phyloP scores from a whole-genome alignment of 202 grass and related monocot species.

The Tripidium arundinaceum region DNA sequence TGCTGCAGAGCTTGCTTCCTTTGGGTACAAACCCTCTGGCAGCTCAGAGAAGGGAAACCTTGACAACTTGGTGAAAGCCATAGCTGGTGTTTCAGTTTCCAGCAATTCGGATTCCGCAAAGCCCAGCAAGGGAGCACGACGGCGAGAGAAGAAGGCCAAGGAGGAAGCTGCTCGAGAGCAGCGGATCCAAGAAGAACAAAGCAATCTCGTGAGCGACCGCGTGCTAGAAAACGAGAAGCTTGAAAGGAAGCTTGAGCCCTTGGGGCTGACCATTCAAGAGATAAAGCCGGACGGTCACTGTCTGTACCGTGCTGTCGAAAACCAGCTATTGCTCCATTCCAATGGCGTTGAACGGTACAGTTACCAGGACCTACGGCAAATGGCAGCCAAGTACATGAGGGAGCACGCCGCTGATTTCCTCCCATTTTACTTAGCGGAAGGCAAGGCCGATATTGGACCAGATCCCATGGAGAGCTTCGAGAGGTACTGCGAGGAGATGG shows the following conservation, averaged over 20 bases:
- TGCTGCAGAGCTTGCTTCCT: constrained; percentile 63
- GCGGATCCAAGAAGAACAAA: constrained; percentile 92
- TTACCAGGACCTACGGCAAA: constrained; percentile 72
- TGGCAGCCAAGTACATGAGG: constrained; percentile 80
- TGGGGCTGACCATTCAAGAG: constrained; percentile 73
- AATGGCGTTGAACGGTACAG: constrained; percentile 38
- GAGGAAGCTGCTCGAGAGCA: constrained; percentile 92
- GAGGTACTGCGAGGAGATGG: constrained; percentile 76
- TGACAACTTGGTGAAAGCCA: constrained; percentile 79
- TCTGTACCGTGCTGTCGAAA: constrained; percentile 87
- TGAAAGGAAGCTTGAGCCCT: constrained; percentile 61
- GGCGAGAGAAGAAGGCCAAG: constrained; percentile 71
- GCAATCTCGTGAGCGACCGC: constrained; percentile 65
- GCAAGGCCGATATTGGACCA: constrained; percentile 60
- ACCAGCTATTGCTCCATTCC: constrained; percentile 62
- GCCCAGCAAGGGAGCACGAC: constrained; percentile 54
- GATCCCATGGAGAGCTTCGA: constrained; percentile 55
- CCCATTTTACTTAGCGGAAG: constrained; percentile 88
- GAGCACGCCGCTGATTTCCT: constrained; percentile 61
- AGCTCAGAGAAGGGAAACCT: constrained; percentile 61
- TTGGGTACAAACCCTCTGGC: constrained; percentile 57
- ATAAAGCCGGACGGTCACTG: constrained; percentile 95
- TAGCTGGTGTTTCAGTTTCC: constrained; percentile 71
- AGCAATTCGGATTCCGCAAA: constrained; percentile 49
- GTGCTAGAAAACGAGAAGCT: constrained; percentile 80